These are phyloP conservation scores for Cyclaneusma minus DNA, from an alignment of 2,329 filamentous ascomycete genomes.

Conservation along the genomic window DNA sequence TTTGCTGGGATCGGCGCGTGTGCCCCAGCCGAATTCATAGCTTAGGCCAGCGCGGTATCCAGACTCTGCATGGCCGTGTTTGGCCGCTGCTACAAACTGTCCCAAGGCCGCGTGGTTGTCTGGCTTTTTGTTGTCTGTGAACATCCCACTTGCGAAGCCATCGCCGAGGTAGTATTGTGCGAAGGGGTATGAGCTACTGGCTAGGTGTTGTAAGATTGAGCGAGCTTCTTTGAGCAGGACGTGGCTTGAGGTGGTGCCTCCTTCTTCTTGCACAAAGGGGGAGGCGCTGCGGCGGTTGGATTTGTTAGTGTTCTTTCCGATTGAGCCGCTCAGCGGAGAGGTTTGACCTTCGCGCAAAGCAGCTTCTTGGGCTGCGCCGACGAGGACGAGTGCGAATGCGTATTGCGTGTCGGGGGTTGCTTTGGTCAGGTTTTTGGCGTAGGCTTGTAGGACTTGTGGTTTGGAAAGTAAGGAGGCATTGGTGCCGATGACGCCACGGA, in stretches of 20 bases:
- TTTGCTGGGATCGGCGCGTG: conserved; percentile 75
- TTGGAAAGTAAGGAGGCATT: conserved; percentile 85
- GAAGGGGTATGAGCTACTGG: conserved; percentile 84
- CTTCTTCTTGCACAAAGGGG: conserved; percentile 30
- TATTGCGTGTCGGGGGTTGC: conserved; percentile 83
- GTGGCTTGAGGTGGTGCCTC: conserved; percentile 34
- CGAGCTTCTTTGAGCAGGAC: conserved; percentile 77
- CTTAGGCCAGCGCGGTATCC: conserved; percentile 85
- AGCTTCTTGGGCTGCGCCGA: conserved; percentile 74
- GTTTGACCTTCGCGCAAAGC: conserved; percentile 32
- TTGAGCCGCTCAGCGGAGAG: conserved; percentile 2
- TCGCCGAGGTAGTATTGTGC: conserved; percentile 96
- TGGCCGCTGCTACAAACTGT: conserved; percentile 82
- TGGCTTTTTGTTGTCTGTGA: conserved; percentile 88
- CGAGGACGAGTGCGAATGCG: conserved; percentile 89
- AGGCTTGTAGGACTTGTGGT: conserved; percentile 95
- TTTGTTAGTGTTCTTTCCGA: conserved; percentile 24
- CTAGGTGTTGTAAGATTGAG: conserved; percentile 70
- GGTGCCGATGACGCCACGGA: conserved; percentile 66
- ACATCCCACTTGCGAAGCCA: conserved; percentile 84
- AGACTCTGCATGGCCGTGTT: conserved; percentile 93
- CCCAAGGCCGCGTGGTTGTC: conserved; percentile 87
- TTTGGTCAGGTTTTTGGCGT: conserved; percentile 92
- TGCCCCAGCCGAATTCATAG: conserved; percentile 98
- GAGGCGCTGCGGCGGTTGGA: conserved; percentile 29